These are phyloP conservation scores for Kingdonia uniflora DNA, from an alignment of 164 flowering plant genomes.

Conservation along the genomic window DNA sequence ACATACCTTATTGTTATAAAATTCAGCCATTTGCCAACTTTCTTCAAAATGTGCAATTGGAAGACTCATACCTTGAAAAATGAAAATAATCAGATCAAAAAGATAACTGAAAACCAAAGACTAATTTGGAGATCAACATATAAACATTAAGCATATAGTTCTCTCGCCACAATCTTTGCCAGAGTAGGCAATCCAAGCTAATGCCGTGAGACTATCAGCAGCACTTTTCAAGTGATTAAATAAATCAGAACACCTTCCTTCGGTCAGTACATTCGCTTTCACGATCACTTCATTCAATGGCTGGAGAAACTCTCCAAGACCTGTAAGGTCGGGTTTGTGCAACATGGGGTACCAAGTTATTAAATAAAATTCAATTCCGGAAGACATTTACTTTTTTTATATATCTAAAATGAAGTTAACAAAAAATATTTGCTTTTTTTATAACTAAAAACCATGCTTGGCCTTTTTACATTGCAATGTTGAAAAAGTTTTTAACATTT, in stretches of 20 bases:
- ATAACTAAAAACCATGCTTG: no score
- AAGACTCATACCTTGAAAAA: conserved; percentile 79
- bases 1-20: conserved; percentile 81
- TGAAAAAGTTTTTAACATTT: no score
- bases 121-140: not conserved
- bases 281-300: conserved; percentile 81
- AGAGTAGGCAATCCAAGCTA: conserved; percentile 90
- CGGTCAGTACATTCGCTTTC: conserved; percentile 73
- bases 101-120: not conserved
- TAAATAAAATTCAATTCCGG: no score
- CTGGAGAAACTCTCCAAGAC: conserved; percentile 68
- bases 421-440: no score
- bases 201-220: conserved; percentile 83
- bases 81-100: not conserved
- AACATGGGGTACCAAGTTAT: no score
- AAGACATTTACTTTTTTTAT: no score
- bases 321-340: conserved; percentile 79
- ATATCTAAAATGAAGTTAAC: no score
- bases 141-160: not conserved
- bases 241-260: conserved; percentile 78
- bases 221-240: conserved; percentile 80
- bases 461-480: no score
- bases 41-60: conserved; percentile 99
- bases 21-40: conserved; percentile 98
- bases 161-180: conserved; percentile 91